Conservation (phyloP, 108 stramenopile species). For the Craspedostauros australis region DNA sequence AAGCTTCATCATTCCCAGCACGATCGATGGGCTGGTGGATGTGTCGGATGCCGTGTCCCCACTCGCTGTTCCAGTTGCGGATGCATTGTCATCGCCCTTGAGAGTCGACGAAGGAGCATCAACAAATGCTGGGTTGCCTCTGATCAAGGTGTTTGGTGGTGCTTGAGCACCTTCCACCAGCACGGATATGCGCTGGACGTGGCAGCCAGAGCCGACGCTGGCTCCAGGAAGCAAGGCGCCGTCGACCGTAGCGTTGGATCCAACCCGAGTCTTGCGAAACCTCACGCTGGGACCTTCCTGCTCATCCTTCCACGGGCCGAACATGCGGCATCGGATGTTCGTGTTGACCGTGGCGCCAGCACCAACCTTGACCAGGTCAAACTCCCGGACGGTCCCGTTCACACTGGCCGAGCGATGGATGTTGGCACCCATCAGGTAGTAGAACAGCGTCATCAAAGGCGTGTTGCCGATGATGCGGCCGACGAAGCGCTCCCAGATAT, state of each 20-base stretch:
- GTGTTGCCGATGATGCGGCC: slow-evolving; percentile 3
- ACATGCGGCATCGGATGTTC: background rate
- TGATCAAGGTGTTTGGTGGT: background rate
- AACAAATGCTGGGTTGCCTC: slow-evolving; percentile 3
- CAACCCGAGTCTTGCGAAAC: background rate
- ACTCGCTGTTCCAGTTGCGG: background rate
- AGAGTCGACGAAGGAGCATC: no score
- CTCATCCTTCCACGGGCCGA: background rate
- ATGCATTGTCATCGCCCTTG: no score
- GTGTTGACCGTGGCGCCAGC: background rate
- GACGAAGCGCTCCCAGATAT: no score
- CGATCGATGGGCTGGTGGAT: background rate
- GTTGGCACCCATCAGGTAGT: slow-evolving; percentile 3
- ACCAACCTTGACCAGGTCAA: slow-evolving; percentile 2
- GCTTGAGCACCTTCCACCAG: slow-evolving; percentile 1
- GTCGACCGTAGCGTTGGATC: background rate
- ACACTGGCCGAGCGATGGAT: background rate
- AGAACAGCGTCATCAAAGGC: slow-evolving; percentile 1
- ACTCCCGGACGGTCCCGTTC: slow-evolving; percentile 1
- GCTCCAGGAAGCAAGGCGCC: background rate
- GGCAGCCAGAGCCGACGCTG: background rate
- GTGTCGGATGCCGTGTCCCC: background rate
- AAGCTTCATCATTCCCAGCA: slow-evolving; percentile 1
- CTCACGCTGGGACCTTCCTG: background rate
- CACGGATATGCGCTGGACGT: background rate